phyloP scores from a whole-genome alignment of 2,329 filamentous ascomycete species.

The Stemphylium lycopersici region DNA sequence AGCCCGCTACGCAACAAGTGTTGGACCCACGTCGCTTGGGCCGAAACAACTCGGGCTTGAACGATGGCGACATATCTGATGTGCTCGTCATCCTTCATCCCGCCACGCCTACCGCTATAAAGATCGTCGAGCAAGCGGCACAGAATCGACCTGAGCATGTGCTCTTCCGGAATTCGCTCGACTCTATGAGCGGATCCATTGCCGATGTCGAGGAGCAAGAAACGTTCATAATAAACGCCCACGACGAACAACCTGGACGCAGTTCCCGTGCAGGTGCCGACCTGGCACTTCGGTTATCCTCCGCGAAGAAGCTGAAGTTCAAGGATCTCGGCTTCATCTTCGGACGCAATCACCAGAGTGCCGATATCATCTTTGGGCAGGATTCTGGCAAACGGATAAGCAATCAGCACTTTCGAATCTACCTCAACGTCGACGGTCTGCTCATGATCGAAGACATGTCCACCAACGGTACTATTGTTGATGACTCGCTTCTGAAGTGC shows the following conservation, averaged over 20 bases:
- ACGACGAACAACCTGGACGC: conserved; percentile 25
- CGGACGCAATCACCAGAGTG: conserved; percentile 73
- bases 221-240: conserved; percentile 57
- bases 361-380: conserved; percentile 71
- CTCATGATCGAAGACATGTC: conserved; percentile 94
- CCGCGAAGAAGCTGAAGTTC: conserved; percentile 64
- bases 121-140: conserved; percentile 68
- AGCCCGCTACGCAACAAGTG: conserved; percentile 76
- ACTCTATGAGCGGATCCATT: conserved; percentile 46
- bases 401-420: conserved; percentile 96
- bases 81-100: conserved; percentile 90
- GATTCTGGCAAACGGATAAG: conserved; percentile 78
- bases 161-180: conserved; percentile 55
- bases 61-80: conserved; percentile 81
- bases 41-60: conserved; percentile 80
- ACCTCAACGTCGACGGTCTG: conserved; percentile 80
- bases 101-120: conserved; percentile 72
- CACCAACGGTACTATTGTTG: conserved; percentile 93
- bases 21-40: conserved; percentile 81
- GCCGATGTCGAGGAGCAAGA: conserved; percentile 50
- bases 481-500: conserved; percentile 69
- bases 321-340: conserved; percentile 80
- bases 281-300: conserved; percentile 81
- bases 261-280: conserved; percentile 54
- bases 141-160: conserved; percentile 63